phyloP scores from a whole-genome alignment of 805 yeast genomes.

The Candida namnaoensis region DNA sequence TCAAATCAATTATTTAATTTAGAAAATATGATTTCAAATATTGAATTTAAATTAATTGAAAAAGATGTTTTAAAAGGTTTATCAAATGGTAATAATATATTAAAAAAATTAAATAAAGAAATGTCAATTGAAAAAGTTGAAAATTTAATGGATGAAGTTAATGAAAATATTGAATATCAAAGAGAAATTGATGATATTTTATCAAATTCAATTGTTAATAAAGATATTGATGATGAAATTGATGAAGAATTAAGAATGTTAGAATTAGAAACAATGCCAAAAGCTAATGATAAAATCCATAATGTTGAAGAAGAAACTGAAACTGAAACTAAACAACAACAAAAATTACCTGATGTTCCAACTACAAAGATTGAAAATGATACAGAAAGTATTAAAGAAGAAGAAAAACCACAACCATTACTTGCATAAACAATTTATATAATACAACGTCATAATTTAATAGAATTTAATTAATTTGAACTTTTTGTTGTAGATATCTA shows the following conservation, averaged over 20 bases:
- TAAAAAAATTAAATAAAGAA: constrained; percentile 70
- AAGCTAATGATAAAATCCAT: constrained; percentile 21
- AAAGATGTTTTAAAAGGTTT: constrained; percentile 77
- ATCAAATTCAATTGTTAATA: constrained; percentile 23
- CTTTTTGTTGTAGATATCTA: too few relatives aligned
- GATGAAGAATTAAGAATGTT: constrained; percentile 52
- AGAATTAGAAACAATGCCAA: constrained; percentile 36
- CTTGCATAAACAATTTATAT: constrained; percentile 3
- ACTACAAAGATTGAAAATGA: constrained; percentile 4
- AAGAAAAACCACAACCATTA: constrained; percentile 11
- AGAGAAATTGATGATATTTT: constrained; percentile 57
- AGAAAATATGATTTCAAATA: constrained; percentile 68
- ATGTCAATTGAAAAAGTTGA: constrained; percentile 76
- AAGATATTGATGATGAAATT: constrained; percentile 44
- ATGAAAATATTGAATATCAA: constrained; percentile 74
- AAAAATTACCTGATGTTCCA: constrained; percentile 4
- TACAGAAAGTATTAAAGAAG: constrained; percentile 8
- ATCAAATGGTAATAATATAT: constrained; percentile 69
- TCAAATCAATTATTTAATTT: constrained; percentile 71
- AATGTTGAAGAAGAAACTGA: too few relatives aligned
- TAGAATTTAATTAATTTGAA: too few relatives aligned
- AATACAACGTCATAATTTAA: too few relatives aligned
- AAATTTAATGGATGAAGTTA: constrained; percentile 71
- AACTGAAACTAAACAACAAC: neutral
- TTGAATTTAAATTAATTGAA: constrained; percentile 87